Base-by-base conservation (phyloP, 192 early-diverging fungal species). In the Rhizoclosmatium globosum region DNA sequence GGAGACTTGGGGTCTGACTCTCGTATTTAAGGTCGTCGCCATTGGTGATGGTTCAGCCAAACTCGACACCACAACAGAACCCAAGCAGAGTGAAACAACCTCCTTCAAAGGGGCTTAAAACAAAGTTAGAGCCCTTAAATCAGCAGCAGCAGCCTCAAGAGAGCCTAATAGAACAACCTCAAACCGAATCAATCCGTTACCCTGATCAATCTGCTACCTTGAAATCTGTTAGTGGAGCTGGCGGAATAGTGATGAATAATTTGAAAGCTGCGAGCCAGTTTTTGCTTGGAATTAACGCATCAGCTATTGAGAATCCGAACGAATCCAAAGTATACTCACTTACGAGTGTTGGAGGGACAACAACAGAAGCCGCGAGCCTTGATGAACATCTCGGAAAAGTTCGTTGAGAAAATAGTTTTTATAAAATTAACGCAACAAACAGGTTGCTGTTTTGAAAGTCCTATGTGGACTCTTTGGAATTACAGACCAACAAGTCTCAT, bases 371-470 rank as follows among this genome's bases (percentile, higher is more conserved):
- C 7, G n/a, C 70, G 7, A 44, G 31, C 15, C 64, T 74, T 47
- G 78, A 79, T 17, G 78, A 79, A 31, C 46, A 79, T 66, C 23
- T 79, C 0, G 78, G 78, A 71, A 79, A 79, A 71, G 78, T 31
- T 31, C 31, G 31, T 31, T 77, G 38, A 65, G 11, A 42, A 31
- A 64, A 46, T 44, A 39, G 2, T 17, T 50, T 39, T 57, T 13
- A 47, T 11, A 1, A 72, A 23, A 64, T 64, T n/a, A 50, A 38
- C 21, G 7, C 7, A 2, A n/a, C 9, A 56, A 15, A 17, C 38
- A 83, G 82, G 68, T 80, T 47, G 67, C 76, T 31, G 67, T 81
- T 2, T 23, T 80, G 7, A 74, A 71, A 53, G 57, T 73, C 19
- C 46, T 83, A 3, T 83, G 71, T 62, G 3, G 43, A 4, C 23